These are phyloP conservation scores for Penicillium lagena DNA, from an alignment of 495 filamentous ascomycete genomes.

Conservation along the genomic window DNA sequence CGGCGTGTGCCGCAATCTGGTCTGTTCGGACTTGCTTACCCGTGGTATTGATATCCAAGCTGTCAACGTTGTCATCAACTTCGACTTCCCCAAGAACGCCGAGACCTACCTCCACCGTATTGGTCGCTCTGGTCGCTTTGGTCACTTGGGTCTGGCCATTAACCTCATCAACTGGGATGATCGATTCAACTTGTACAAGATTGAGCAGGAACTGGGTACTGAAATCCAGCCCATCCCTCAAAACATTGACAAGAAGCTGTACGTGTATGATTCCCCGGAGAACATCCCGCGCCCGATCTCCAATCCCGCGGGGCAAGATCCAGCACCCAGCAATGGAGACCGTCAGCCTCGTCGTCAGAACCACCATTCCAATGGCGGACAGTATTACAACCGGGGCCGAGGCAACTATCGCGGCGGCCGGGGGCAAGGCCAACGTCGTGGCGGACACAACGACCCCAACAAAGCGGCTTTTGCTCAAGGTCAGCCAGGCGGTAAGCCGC, in stretches of 20 bases:
- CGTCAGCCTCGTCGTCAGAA: slow-evolving; percentile 32
- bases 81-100: slow-evolving; percentile 99
- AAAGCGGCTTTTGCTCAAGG: slow-evolving; percentile 19
- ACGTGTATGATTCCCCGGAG: slow-evolving; percentile 95
- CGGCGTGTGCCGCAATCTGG: slow-evolving; percentile 93
- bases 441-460: slow-evolving; percentile 24
- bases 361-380: slow-evolving; percentile 28
- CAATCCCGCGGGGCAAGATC: slow-evolving; percentile 30
- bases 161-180: slow-evolving; percentile 99
- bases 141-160: slow-evolving; percentile 94
- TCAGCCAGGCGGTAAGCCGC: slow-evolving; percentile 26
- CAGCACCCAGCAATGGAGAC: slow-evolving; percentile 19
- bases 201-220: slow-evolving; percentile 93
- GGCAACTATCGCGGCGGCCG: slow-evolving; percentile 38
- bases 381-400: slow-evolving; percentile 33
- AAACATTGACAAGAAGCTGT: slow-evolving; percentile 94
- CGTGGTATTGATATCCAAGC: slow-evolving; percentile 99
- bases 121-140: slow-evolving; percentile 93
- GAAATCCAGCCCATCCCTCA: slow-evolving; percentile 95
- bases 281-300: slow-evolving; percentile 78
- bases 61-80: slow-evolving; percentile 99
- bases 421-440: slow-evolving; percentile 40
- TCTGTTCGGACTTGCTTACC: slow-evolving; percentile 95
- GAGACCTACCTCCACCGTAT: slow-evolving; percentile 99
- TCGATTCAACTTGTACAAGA: slow-evolving; percentile 97